phyloP scores from a whole-genome alignment of 1,139 yeast species.

The Yamadazyma sp. region DNA sequence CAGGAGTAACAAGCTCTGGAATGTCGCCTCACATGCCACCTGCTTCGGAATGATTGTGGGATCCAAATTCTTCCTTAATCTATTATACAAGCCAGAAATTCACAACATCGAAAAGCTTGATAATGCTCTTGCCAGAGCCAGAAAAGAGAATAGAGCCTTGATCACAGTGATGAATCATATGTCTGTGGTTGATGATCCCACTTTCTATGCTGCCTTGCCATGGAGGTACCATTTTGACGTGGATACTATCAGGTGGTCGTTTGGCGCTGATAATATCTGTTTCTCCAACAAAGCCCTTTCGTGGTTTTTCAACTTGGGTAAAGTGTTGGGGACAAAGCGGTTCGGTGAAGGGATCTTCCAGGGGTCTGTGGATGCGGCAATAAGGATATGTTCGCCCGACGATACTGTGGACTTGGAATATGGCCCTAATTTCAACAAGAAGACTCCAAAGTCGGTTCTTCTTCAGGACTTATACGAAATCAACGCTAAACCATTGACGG shows the following conservation, averaged over 20 bases:
- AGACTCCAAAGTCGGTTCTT: conserved; percentile 24
- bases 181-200: conserved; percentile 93
- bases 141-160: conserved; percentile 68
- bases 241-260: conserved; percentile 83
- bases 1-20: conserved; percentile 60
- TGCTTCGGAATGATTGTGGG: conserved; percentile 65
- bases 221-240: conserved; percentile 62
- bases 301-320: conserved; percentile 82
- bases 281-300: conserved; percentile 57
- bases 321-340: conserved; percentile 78
- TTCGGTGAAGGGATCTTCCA: conserved; percentile 95
- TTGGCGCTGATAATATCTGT: conserved; percentile 91
- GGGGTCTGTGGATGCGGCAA: conserved; percentile 86
- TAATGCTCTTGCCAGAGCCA: conserved; percentile 59
- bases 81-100: conserved; percentile 63
- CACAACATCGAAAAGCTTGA: conserved; percentile 64
- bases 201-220: conserved; percentile 85
- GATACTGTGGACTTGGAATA: conserved; percentile 62
- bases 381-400: conserved; percentile 77
- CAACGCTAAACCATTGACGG: conserved; percentile 18
- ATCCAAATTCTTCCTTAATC: conserved; percentile 60
- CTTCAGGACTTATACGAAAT: conserved; percentile 32
- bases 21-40: conserved; percentile 64
- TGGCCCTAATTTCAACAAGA: conserved; percentile 29
- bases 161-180: conserved; percentile 94